These are phyloP conservation scores for Thelephora terrestris DNA, from an alignment of 1,284 basidiomycete species.

Conservation along the genomic window DNA sequence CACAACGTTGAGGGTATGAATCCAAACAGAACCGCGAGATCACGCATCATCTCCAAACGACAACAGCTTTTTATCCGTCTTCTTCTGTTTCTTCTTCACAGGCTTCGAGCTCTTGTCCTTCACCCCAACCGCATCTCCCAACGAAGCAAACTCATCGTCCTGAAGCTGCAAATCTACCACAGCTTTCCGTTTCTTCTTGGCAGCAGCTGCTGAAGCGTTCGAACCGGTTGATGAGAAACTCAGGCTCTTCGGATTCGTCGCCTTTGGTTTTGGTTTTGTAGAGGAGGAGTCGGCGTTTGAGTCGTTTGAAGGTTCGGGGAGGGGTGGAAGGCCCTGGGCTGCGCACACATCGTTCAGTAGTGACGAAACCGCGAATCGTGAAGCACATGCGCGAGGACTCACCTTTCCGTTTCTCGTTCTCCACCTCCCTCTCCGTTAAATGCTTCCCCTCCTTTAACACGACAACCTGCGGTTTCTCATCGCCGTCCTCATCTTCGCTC, in stretches of 20 bases:
- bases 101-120: conserved; percentile 17
- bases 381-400: conserved; percentile 15
- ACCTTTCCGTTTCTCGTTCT: conserved; percentile 72
- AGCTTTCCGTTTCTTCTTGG: conserved; percentile 33
- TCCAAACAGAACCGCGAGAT: not conserved
- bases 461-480: conserved; percentile 80
- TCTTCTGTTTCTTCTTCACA: conserved; percentile 38
- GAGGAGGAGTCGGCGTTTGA: conserved; percentile 3
- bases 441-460: conserved; percentile 81
- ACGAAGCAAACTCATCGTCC: not conserved
- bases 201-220: conserved; percentile 10
- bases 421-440: conserved; percentile 62
- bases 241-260: conserved; percentile 16
- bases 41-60: conserved; percentile 48
- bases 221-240: conserved; percentile 32
- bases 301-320: conserved; percentile 21
- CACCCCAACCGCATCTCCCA: conserved; percentile 18
- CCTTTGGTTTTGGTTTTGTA: conserved; percentile 8
- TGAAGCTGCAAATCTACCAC: conserved; percentile 18
- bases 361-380: not conserved
- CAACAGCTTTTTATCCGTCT: conserved; percentile 39
- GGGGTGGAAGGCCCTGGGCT: conserved; percentile 43
- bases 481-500: conserved; percentile 64
- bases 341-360: not conserved
- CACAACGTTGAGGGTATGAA: too few relatives aligned